Base-by-base conservation (phyloP, 2,329 filamentous ascomycete genomes). In the Bisporella sp. region DNA sequence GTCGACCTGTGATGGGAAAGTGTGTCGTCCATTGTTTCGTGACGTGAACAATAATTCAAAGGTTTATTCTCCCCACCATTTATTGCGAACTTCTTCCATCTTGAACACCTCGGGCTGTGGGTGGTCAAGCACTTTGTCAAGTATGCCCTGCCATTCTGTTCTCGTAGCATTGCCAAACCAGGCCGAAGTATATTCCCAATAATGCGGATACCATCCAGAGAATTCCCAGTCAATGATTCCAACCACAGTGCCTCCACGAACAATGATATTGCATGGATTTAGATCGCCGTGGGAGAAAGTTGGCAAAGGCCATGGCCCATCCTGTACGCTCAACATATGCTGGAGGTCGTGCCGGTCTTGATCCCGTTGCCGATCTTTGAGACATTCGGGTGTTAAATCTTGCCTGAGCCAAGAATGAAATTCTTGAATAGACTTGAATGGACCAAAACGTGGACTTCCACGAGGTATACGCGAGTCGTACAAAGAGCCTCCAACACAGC, bases 231-330 rank as follows among this genome's bases (percentile, higher is more conserved):
- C 68, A 47, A 73, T 62, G 13, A 73, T 66, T 3, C 67, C 73
- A 41, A 63, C 63, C 12, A 74, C 62, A 6, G 66, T 60, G 12
- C 68, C 68, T 3, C 66, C 68, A 2, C 61, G 53, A 2, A 69
- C 62, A 4, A 77, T 51, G 31, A 77, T 73, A 48, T 77, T 77
- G 3, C 69, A 55, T 3, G 66, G 67, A 7, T 64, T 66, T 8
- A 81, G 64, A 58, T 81, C 76, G 3, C 70, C 70, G 62, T 80
- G 75, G 1, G 54, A 69, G 63, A 58, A 12, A 6, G 30, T 30
- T 28, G 41, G 41, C n/a, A 21, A 3, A 21, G 21, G 21, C 21
- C 21, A 21, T 3, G 21, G 21, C 21, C 21, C 21, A 21, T 21
- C 21, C 21, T 21, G 21, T 13, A 11, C 35, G 8, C 35, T 8